Base-by-base conservation (phyloP, 306 rosid genomes). In the Malus sylvestris region DNA sequence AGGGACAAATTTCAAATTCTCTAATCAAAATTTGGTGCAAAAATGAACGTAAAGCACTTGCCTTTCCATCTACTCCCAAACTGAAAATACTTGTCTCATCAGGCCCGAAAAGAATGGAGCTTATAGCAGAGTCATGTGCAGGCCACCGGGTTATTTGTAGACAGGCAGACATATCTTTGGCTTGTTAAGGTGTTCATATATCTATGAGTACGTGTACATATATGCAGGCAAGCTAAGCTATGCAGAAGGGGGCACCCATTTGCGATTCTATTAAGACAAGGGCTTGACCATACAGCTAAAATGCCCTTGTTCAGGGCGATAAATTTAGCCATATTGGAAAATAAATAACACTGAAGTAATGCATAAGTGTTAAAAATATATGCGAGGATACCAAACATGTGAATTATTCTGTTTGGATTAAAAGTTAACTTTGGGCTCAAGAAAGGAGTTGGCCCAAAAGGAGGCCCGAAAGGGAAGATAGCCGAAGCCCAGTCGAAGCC, bases 91-190 rank as follows among this genome's bases (percentile, higher is more conserved):
- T 94, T 14, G 97, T 95, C 84, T 95, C 98, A 79, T 95, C 97
- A 3, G 98, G 96, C 77, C 98, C 98, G 77, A 95, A 90, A 81
- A 95, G 88, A 80, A 95, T 85, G 53, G 96, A 95, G 86, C 89
- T 90, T 83, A 92, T 89, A 45, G 95, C 92, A 83, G 96, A 84
- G 86, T 95, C 98, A 84, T 95, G 98, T 16, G 98, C 98, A 77
- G 98, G 96, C 98, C 98, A 95, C 73, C 98, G 97, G 49, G 97
- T 95, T 80, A 92, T 92, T 92, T 92, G 98, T 74, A 90, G 78
- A 84, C 96, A 91, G 70, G 97, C 94, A 57, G 97, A 92, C 98
- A 90, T 95, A 84, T 95, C 97, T 95, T 84, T 81, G 32, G 73
- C 75, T 79, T 70, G 89, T 89, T 83, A 95, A 90, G 97, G 91